These are phyloP conservation scores for Tetrapisispora arboricola DNA, from an alignment of 805 yeast species.

Conservation along the genomic window DNA sequence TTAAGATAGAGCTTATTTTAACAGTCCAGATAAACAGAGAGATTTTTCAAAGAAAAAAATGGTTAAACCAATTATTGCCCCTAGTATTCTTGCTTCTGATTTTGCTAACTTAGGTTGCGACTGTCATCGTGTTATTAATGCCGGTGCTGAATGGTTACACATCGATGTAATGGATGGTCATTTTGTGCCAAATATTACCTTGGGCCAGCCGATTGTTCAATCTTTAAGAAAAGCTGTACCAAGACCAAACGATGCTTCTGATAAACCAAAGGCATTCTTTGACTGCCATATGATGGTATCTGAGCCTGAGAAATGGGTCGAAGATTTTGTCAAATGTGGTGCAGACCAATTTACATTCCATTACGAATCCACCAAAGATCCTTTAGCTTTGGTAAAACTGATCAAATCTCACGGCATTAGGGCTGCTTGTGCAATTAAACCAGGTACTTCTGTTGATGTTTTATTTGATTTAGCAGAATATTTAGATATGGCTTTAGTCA, in stretches of 20 bases:
- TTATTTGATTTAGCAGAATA: conserved; percentile 63
- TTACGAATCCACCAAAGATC: conserved; percentile 81
- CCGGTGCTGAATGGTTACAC: conserved; percentile 94
- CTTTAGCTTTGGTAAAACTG: conserved; percentile 57
- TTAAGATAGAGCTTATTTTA: neutral
- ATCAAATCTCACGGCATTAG: conserved; percentile 77
- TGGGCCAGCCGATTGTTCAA: conserved; percentile 84
- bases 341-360: conserved; percentile 96
- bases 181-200: conserved; percentile 91
- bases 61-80: conserved; percentile 84
- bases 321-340: conserved; percentile 83
- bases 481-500: conserved; percentile 89
- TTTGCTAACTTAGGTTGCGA: conserved; percentile 84
- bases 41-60: conserved; percentile 31
- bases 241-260: conserved; percentile 37
- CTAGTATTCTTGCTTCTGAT: conserved; percentile 87
- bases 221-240: conserved; percentile 73
- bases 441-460: conserved; percentile 81
- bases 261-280: conserved; percentile 45
- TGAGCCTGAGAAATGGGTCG: conserved; percentile 87
- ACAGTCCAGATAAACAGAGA: neutral
- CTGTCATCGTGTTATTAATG: conserved; percentile 66
- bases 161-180: conserved; percentile 98
- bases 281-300: conserved; percentile 99
- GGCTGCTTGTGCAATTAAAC: conserved; percentile 92